Conservation (phyloP, 768 basidiomycete genomes). For the Lactarius psammicola region DNA sequence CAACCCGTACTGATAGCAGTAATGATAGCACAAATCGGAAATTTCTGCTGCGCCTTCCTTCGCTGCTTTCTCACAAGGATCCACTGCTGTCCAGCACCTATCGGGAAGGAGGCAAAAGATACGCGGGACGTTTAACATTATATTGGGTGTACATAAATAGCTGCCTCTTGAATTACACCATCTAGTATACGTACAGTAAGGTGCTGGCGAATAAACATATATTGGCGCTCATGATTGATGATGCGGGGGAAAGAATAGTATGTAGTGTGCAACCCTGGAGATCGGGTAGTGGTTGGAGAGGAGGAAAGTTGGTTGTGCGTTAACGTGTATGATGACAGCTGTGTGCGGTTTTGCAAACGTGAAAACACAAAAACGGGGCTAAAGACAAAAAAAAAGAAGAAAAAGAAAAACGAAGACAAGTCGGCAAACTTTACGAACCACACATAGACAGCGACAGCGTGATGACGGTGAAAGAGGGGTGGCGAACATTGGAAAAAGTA, state of each 20-base stretch:
- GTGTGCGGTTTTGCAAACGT: constrained; percentile 7
- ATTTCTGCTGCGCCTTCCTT: background rate
- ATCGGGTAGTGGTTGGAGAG: background rate
- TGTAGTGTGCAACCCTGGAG: constrained; percentile 9
- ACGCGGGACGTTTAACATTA: constrained; percentile 15
- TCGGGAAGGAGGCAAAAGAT: background rate
- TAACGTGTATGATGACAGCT: constrained; percentile 1
- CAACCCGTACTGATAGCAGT: too few species aligned
- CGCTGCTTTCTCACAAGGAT: background rate
- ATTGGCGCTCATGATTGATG: constrained; percentile 15
- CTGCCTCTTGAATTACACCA: constrained; percentile 21
- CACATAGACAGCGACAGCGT: constrained; percentile 13
- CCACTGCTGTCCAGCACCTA: background rate
- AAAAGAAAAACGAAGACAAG: constrained; percentile 9
- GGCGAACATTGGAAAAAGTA: constrained; percentile 3
- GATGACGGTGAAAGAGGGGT: constrained; percentile 1
- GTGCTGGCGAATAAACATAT: constrained; percentile 26
- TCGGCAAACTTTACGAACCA: constrained; percentile 7
- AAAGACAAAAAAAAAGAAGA: constrained; percentile 4
- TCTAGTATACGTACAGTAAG: constrained; percentile 23
- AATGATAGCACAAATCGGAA: background rate
- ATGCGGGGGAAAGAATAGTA: background rate
- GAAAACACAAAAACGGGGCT: constrained; percentile 1
- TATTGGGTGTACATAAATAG: constrained; percentile 23
- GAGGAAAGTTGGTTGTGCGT: constrained; percentile 6